phyloP scores from a whole-genome alignment of 768 basidiomycete species.

The Kwoniella sp. region DNA sequence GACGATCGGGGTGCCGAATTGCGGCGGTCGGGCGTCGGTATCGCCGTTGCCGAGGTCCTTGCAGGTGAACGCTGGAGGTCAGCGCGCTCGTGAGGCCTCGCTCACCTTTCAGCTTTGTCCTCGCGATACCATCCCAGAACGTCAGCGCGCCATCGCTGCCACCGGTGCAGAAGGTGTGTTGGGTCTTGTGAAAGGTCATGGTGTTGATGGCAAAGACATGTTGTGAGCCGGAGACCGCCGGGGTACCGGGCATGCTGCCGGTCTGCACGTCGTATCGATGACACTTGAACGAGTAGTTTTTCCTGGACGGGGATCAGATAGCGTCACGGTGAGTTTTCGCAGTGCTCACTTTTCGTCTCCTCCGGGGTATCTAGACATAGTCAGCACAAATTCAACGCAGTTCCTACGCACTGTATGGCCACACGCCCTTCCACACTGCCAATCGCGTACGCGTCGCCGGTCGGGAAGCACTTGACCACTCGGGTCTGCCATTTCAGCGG shows the following conservation, averaged over 20 bases:
- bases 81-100: slow-evolving; percentile 8
- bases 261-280: slow-evolving; percentile 46
- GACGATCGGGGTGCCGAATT: slow-evolving; percentile 60
- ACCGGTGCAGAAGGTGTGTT: slow-evolving; percentile 79
- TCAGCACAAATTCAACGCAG: neutral
- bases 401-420: slow-evolving; percentile 79
- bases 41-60: slow-evolving; percentile 48
- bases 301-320: slow-evolving; percentile 50
- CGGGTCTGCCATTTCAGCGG: slow-evolving; percentile 64
- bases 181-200: slow-evolving; percentile 76
- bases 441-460: slow-evolving; percentile 51
- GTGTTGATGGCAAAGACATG: slow-evolving; percentile 78
- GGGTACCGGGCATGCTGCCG: slow-evolving; percentile 45
- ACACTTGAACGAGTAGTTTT: slow-evolving; percentile 80
- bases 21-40: slow-evolving; percentile 31
- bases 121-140: slow-evolving; percentile 57
- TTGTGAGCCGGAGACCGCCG: slow-evolving; percentile 61
- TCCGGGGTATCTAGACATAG: slow-evolving; percentile 20
- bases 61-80: slow-evolving; percentile 34
- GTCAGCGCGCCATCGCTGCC: slow-evolving; percentile 53
- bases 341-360: slow-evolving; percentile 22
- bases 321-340: no score
- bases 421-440: slow-evolving; percentile 64
- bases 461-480: slow-evolving; percentile 51
- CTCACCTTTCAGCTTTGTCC: slow-evolving; percentile 84